Percentiles rank a stretch among this genome's conserved stretches.
These are phyloP conservation scores for Conringia planisiliqua DNA, from an alignment of 345 rosid species.

Conservation along the genomic window DNA sequence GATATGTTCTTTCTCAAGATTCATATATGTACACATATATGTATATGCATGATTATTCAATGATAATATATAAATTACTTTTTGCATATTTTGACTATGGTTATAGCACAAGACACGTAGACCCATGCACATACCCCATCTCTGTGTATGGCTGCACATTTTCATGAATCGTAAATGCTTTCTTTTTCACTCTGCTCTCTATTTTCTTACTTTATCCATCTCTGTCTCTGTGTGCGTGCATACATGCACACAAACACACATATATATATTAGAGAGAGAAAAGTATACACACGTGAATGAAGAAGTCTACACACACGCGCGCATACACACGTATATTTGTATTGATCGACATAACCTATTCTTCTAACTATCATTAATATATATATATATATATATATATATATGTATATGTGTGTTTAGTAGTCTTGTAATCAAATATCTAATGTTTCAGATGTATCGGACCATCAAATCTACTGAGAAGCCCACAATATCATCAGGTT, in stretches of 20 bases:
- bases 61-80: conserved; percentile 2
- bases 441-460: conserved; percentile 38
- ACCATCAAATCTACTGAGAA: conserved; percentile 37
- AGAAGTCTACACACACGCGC: neutral
- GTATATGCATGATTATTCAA: conserved; percentile 26
- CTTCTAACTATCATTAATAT: neutral
- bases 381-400: too few species aligned
- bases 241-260: neutral
- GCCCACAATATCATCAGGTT: conserved; percentile 36
- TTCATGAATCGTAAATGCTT: conserved; percentile 40
- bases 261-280: neutral
- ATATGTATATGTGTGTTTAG: too few species aligned
- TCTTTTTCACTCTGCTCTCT: conserved; percentile 24
- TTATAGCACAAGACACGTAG: conserved; percentile 31
- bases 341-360: conserved; percentile 1
- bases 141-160: conserved; percentile 31
- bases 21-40: conserved; percentile 9
- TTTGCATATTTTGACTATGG: conserved; percentile 8
- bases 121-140: conserved; percentile 36
- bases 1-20: conserved; percentile 3
- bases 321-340: neutral
- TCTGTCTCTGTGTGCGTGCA: conserved; percentile 31
- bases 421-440: conserved; percentile 5
- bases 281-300: conserved; percentile 27
- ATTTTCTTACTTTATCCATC: conserved; percentile 32